Base-by-base conservation (phyloP, 23 red algal genomes). In the Chondrus crispus region DNA sequence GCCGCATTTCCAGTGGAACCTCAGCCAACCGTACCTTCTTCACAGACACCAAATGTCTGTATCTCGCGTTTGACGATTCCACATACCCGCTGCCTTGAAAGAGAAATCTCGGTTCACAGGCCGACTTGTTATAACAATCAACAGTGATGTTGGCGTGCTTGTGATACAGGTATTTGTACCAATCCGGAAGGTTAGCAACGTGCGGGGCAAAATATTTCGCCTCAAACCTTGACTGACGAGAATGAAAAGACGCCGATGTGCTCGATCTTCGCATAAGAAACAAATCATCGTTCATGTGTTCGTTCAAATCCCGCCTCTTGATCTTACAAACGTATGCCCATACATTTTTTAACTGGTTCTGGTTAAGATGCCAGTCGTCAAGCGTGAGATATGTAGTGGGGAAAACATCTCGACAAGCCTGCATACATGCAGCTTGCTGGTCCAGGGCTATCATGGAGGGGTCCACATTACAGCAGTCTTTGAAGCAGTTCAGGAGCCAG, bases 361-460 rank as follows among this genome's bases (percentile, higher is more conserved):
- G 11, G 37, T 76, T 76, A 9, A 76, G 19, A n/a, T 43, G 71
- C 71, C 71, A 76, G 37, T 76, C 71, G 24, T 76, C 71, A 4
- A 76, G 37, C 35, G 35, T 76, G 10, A 76, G 45, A n/a, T 43
- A 19, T 5, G 32, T 39, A 16, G 29, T 12, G 3, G 5, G 39
- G 19, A 76, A 45, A 6, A 76, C 71, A 47, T 38, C 40, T 7
- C 71, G 38, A 5, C 18, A 37, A 36, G 66, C 66, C 12, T 22
- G 41, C 41, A 72, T 72, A 35, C 66, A 72, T 18, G 66, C 66
- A 35, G 29, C 46, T 19, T 72, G 41, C 29, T 72, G 16, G 24
- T 72, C 66, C 66, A 22, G 41, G 38, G 66, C 46, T n/a, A 72
- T 72, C 66, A 72, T 72, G n/a, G 51, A 78, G 24, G 73, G 73